phyloP scores from a whole-genome alignment of 345 rosid species.

The Heritiera littoralis region DNA sequence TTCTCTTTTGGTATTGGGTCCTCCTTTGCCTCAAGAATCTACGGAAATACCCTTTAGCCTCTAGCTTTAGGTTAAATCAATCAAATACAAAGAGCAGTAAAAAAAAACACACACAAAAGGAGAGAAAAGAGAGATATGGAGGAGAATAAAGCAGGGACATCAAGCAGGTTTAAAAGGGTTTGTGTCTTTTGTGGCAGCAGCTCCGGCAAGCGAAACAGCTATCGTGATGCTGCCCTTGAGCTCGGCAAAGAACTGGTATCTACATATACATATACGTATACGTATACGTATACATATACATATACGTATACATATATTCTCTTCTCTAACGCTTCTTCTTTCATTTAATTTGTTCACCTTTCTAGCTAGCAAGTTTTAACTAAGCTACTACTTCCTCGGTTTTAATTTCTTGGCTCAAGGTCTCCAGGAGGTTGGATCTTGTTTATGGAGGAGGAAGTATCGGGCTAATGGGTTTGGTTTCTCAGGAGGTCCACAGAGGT shows the following conservation, averaged over 20 bases:
- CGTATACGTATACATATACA: not conserved
- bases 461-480: constrained; percentile 76
- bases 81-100: not conserved
- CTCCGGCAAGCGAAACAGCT: constrained; percentile 64
- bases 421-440: constrained; percentile 55
- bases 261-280: no score
- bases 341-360: not conserved
- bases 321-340: not conserved
- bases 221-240: constrained; percentile 78
- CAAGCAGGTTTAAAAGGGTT: constrained; percentile 66
- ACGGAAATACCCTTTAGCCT: not conserved
- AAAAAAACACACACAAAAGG: not conserved
- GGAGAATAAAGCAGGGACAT: constrained; percentile 27
- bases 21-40: constrained; percentile 12
- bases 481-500: constrained; percentile 62
- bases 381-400: not conserved
- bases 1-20: constrained; percentile 23
- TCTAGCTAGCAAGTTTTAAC: not conserved
- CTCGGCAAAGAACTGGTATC: constrained; percentile 71
- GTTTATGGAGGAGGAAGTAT: constrained; percentile 80
- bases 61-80: constrained; percentile 18
- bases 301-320: not conserved
- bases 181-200: constrained; percentile 97
- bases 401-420: constrained; percentile 31
- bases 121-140: constrained; percentile 27